A percentile compares a stretch with the other conserved stretches of the same genome.
These are phyloP conservation scores for Comarum palustre DNA, from an alignment of 306 rosid genomes.

Conservation along the genomic window DNA sequence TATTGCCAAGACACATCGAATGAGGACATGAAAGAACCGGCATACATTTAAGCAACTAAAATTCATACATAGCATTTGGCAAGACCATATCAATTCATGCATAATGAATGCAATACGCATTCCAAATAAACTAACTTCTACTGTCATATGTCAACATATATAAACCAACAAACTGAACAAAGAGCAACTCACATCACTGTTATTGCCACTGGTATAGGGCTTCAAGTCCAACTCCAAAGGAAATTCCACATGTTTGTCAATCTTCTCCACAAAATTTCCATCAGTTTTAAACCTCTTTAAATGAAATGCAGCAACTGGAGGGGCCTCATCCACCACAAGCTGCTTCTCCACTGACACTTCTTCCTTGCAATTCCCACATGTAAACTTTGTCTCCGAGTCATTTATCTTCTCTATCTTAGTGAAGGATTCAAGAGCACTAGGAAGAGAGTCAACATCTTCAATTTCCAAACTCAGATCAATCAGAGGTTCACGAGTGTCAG, in stretches of 20 bases:
- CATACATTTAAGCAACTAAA: background rate
- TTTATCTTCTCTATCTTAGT: slow-evolving; percentile 75
- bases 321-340: slow-evolving; percentile 60
- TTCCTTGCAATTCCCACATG: slow-evolving; percentile 67
- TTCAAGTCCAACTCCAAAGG: slow-evolving; percentile 76
- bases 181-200: slow-evolving; percentile 45
- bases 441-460: slow-evolving; percentile 57
- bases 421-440: slow-evolving; percentile 69
- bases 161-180: background rate
- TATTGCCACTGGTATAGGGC: slow-evolving; percentile 46
- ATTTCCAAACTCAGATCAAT: slow-evolving; percentile 88
- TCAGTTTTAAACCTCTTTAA: slow-evolving; percentile 77
- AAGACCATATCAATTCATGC: background rate
- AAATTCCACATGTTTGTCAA: slow-evolving; percentile 70
- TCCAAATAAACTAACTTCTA: background rate
- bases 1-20: slow-evolving; percentile 18
- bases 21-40: slow-evolving; percentile 19
- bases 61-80: background rate
- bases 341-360: slow-evolving; percentile 73
- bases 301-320: slow-evolving; percentile 74
- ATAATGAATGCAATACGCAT: background rate
- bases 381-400: slow-evolving; percentile 46
- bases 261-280: slow-evolving; percentile 57
- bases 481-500: slow-evolving; percentile 69
- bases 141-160: background rate